Evolutionary conservation across 75 land plant genomes (phyloP), one percentile per base, ranked within the genome.

Genomic region (Azolla pinnata): DNA sequence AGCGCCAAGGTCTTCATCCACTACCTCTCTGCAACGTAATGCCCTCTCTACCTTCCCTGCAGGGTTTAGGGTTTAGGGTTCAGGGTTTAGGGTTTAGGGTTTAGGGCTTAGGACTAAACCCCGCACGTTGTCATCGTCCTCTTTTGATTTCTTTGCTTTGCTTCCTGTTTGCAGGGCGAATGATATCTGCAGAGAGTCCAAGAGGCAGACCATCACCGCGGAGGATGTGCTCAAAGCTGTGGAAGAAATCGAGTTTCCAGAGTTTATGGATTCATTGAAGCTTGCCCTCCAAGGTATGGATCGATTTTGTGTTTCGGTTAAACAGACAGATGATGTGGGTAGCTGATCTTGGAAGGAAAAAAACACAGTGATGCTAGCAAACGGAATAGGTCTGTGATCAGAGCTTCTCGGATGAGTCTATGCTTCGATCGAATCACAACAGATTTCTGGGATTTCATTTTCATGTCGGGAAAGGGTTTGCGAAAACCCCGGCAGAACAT

Each of bases 221-320:
- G 95, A 91, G 0, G 97, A 87, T 67, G 93, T 91, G 21, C 57
- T 91, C 5, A 87, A 82, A 62, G 97, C 97, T n/a, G 51, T 91
- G 10, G 97, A 91, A 23, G 97, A 91, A 46, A 72, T 87, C 18
- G 97, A 91, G 38, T 91, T 87, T 62, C 62, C 79, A 4, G 93
- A 91, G 63, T 80, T 88, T 59, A 31, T 79, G 33, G 80, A 59
- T n/a, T 83, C 86, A 62, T 79, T 91, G 18, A 77, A 45, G 60
- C 71, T 70, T 49, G 65, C 88, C 44, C 67, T 87, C 31, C 74
- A 76, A 54, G 88, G 92, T 87, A n/a, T n/a, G n/a, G n/a, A n/a
- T n/a, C n/a, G n/a, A n/a, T n/a, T n/a, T n/a, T n/a, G n/a, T n/a
- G n/a, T n/a, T n/a, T n/a, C n/a, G n/a, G n/a, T n/a, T n/a, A n/a